These are phyloP conservation scores for Linum tenue DNA, from an alignment of 345 rosid species.

Conservation along the genomic window DNA sequence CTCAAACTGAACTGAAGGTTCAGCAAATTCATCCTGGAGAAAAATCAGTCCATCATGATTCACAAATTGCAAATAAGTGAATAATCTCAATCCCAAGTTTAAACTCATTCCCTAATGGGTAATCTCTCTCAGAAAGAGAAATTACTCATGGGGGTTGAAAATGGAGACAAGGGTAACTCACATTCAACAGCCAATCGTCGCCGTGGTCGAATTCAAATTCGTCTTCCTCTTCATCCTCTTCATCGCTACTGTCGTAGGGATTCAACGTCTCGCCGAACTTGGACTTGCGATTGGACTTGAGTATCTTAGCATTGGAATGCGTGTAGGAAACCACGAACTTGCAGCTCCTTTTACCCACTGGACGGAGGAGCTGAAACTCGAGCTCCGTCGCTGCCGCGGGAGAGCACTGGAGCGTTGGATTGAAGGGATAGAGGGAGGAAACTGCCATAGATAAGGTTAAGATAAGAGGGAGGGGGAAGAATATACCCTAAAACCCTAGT, in stretches of 20 bases:
- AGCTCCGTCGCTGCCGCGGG: not conserved
- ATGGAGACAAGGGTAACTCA: constrained; percentile 19
- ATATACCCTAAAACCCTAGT: constrained; percentile 44
- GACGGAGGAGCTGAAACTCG: not conserved
- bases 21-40: constrained; percentile 72
- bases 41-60: not conserved
- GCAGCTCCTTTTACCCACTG: constrained; percentile 13
- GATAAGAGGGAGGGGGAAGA: constrained; percentile 16
- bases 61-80: not conserved
- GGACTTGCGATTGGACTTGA: constrained; percentile 64
- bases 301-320: constrained; percentile 71
- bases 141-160: not conserved
- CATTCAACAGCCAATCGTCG: constrained; percentile 50
- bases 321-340: constrained; percentile 40
- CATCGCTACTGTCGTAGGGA: constrained; percentile 41
- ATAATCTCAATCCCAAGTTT: too few relatives aligned
- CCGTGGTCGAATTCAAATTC: constrained; percentile 19
- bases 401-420: constrained; percentile 18
- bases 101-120: too few relatives aligned
- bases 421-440: constrained; percentile 27
- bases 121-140: not conserved
- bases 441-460: constrained; percentile 27
- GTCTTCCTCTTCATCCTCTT: constrained; percentile 27
- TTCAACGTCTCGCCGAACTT: constrained; percentile 40
- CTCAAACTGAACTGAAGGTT: constrained; percentile 40